Base-by-base conservation (phyloP, 1,284 basidiomycete species). In the Melampsora abietis-canadensis region DNA sequence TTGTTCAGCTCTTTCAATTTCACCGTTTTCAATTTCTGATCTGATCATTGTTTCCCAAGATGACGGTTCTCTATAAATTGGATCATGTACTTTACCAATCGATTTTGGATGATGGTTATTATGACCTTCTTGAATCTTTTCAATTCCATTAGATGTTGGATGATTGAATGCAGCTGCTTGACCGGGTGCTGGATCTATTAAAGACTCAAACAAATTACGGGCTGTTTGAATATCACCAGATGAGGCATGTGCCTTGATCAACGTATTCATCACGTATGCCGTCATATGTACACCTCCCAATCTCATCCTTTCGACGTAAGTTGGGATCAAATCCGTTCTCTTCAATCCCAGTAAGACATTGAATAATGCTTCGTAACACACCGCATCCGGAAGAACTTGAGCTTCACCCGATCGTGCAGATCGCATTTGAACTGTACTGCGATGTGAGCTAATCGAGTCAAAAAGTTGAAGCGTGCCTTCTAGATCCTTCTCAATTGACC, bases 261-360 rank as follows among this genome's bases (percentile, higher is more conserved):
- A 84, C 76, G 92, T 85, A 83, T 98, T 98, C 60, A 90, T 91
- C 77, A 98, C 91, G 82, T 98, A 99, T 0, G 96, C 95, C 0
- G 95, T 98, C 86, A 93, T 89, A 78, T 90, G 89, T 8, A 94
- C 87, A 40, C 88, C 87, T 2, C 86, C 85, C 0, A 82, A 79
- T 51, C 83, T 82, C 85, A 98, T 88, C 76, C 87, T 87, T 30
- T 84, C 81, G 48, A 90, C 82, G 81, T 92, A 92, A 21, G 83
- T 78, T 0, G 89, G 87, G 40, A 95, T 87, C 67, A 96, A 87
- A 78, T 94, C 92, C 68, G 89, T 85, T 14, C 90, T 88, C 48
- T 89, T 89, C 80, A 90, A 88, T 8, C 88, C 89, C 61, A 93
- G 88, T 69, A 96, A 85, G 19, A 92, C 92, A 79, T 92, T 92